Evolutionary conservation across 352 stramenopile genomes (phyloP), one percentile per base, ranked within the genome.

Genomic region (Phytophthora chlamydospora): DNA sequence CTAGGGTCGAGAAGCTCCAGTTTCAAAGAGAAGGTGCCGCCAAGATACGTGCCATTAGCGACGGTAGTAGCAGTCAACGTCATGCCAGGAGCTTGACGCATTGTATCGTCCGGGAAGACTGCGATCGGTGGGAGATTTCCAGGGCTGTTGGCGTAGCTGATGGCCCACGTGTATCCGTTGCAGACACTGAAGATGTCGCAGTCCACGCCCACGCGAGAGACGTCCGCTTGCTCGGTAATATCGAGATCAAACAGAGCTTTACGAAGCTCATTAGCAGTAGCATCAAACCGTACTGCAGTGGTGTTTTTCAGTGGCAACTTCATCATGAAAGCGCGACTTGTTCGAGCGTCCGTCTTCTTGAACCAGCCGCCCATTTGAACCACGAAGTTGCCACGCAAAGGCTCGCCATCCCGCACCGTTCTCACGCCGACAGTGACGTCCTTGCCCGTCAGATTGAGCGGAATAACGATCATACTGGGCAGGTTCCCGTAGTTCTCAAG

Each of bases 41-140:
- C 66, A 5, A 93, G 63, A 48, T 90, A 93, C 24, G 84, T 93
- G 6, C 84, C 84, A 27, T 93, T 93, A 0, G 82, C 78, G 11
- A 91, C 36, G 0, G 84, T 91, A 6, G 45, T 53, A 0, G 73
- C 48, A 0, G 52, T 49, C 6, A 72, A 24, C 6, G 16, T 45
- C 35, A 91, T 14, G 1, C 65, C 46, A 0, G 73, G 56, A 13
- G 68, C 74, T 41, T 58, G 50, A 2, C 67, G 68, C n/a, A 78
- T 78, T 2, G 79, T 52, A 14, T 67, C 27, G 21, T 72, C 64
- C 0, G 70, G 58, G 31, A 75, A 83, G 6, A 88, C 77, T 19
- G 55, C 35, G 6, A 93, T 83, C 2, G 79, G 76, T 7, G 84
- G 80, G 0, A 93, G 17, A 53, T 93, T 80, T 0, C 84, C 84